Evolutionary conservation across 371 early-diverging fungal genomes (phyloP), one percentile per base, ranked within the genome.

Genomic region (Sporodiniella umbellata): DNA sequence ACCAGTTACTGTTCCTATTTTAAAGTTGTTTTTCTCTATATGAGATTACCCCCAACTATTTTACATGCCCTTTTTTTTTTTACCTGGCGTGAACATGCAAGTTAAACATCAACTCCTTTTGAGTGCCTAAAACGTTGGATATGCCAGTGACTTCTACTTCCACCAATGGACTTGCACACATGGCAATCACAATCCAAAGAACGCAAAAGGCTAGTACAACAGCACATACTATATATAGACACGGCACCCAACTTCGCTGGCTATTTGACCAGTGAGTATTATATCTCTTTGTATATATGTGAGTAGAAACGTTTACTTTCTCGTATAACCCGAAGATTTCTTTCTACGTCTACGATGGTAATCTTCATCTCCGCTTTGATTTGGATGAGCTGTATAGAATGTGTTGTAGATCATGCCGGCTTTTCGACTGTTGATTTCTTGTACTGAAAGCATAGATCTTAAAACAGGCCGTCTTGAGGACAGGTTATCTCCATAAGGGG

Each of bases 81-180:
- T 60, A 56, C 60, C 47, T 39, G 18, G 60, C 71, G 51, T 54
- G 57, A 23, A 80, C 61, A 46, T 79, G 75, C 37, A 81, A 45
- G 45, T 80, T 69, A 33, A 83, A 80, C 22, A 83, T 66, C 18
- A 83, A 57, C 51, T 79, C 78, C 44, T 80, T 81, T 45, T 81
- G 79, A 8, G 82, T 75, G 11, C 83, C 84, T 42, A 86, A 58
- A 0, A 86, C 80, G 58, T 84, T 82, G 8, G 74, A 59, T 15
- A 86, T 67, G 0, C 58, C 60, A 15, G 68, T 51, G 5, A 64
- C 68, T 39, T 70, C 62, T 12, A 74, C 55, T 3, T 56, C 47
- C 15, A 42, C 35, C 10, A 74, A 51, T 10, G 75, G 75, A 18
- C 48, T 45, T 19, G 71, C 66, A 23, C 53, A 47, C 14, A 54